Evolutionary conservation across 345 rosid species (phyloP), one percentile per base, ranked within the genome.

Genomic region (Punica granatum): DNA sequence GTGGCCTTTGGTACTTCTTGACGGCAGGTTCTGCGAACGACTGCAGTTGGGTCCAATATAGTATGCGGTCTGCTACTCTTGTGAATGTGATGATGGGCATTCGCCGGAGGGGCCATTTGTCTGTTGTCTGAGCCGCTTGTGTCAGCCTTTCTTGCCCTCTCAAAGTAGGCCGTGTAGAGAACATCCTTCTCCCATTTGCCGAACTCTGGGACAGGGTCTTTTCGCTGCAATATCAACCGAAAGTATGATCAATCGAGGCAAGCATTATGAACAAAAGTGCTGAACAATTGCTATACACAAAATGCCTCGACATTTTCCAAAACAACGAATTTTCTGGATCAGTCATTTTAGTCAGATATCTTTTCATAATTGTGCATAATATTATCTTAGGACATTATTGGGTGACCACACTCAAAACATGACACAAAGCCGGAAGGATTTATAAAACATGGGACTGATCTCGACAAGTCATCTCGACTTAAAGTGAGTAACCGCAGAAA

Each of bases 111-210:
- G 59, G 30, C 30, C 8, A 7, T 10, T 10, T 2, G 59, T 53
- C 21, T 53, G 31, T 8, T 53, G 59, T 53, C 23, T 10, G 59
- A 53, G 59, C 31, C 23, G 30, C 30, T 25, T 53, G 28, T 3
- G 30, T n/a, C 53, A 32, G 60, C 70, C 36, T 70, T 63, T 65
- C 75, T 60, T 16, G 73, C 77, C 61, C 67, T 65, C 4, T 80
- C 81, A 58, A 75, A 77, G 69, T 70, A 68, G 62, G 49, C 75
- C 1, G 79, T 77, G 71, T 80, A 80, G 33, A 51, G 76, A 19
- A 74, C 69, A 65, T 76, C 73, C 23, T 15, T 67, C 25, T 72
- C 79, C 84, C 79, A 74, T 21, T 74, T 73, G 41, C 84, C 81
- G 66, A 80, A 80, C 72, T 62, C 58, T 14, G 79, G 84, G 46